Conservation (phyloP, 306 rosid genomes). For the Prunus salicina region DNA sequence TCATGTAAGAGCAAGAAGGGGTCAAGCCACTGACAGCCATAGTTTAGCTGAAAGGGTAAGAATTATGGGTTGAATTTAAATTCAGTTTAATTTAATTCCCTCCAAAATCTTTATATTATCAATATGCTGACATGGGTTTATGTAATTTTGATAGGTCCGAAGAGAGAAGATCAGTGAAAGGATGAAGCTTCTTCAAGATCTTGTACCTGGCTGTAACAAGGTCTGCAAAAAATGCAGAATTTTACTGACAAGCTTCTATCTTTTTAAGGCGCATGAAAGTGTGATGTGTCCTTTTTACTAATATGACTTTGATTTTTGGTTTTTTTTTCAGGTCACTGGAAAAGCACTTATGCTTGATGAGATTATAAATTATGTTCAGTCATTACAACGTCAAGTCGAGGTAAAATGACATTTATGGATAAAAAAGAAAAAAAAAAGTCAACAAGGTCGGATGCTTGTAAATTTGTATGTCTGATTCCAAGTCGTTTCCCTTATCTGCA, state of each 20-base stretch:
- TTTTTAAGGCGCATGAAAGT: not conserved
- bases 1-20: slow-evolving; percentile 98
- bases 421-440: not conserved
- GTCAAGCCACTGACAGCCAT: slow-evolving; percentile 98
- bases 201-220: slow-evolving; percentile 97
- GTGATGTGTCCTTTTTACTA: slow-evolving; percentile 12
- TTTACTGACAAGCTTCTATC: not conserved
- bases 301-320: slow-evolving; percentile 1
- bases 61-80: not conserved
- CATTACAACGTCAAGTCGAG: slow-evolving; percentile 97
- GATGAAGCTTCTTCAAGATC: slow-evolving; percentile 96
- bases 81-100: not conserved
- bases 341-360: slow-evolving; percentile 98
- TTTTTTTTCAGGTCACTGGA: slow-evolving; percentile 68
- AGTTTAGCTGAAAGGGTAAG: slow-evolving; percentile 97
- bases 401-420: slow-evolving; percentile 26
- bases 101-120: not conserved
- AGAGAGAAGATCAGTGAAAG: slow-evolving; percentile 98
- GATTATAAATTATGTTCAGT: slow-evolving; percentile 96
- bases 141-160: slow-evolving; percentile 51
- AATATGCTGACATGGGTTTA: slow-evolving; percentile 19
- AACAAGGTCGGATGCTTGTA: not conserved
- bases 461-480: slow-evolving; percentile 17
- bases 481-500: slow-evolving; percentile 27
- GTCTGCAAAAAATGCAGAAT: slow-evolving; percentile 28